Evolutionary conservation across 2,329 filamentous ascomycete species (phyloP), one percentile per base, ranked within the genome.

Genomic region (Myriosclerotinia curreyana): DNA sequence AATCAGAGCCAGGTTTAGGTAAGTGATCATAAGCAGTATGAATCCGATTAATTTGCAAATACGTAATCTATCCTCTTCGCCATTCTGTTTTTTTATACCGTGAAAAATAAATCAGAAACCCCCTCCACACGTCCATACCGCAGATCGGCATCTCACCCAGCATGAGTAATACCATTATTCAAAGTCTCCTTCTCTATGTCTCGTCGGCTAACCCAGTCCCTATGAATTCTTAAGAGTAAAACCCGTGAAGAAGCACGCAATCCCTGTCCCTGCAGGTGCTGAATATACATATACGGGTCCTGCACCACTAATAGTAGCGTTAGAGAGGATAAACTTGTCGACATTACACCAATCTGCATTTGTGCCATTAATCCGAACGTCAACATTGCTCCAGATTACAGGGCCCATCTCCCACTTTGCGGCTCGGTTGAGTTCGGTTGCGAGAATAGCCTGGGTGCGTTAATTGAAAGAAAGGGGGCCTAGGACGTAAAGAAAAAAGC

Each of bases 401-500:
- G 34, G 49, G 0, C 60, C 60, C 34, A 53, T 42, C 3, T 53
- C 49, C 49, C 60, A 62, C 14, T 44, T 40, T 17, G 49, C 60
- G 3, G 22, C 28, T 3, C 49, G 46, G 5, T 44, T 38, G 9
- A 55, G 49, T 44, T 55, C 60, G 5, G 38, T 55, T 44, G 60
- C 31, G 8, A 51, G 49, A 1, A 51, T n/a, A 5, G 49, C 28
- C 49, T 51, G 17, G 6, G 15, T 31, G 28, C 11, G 49, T 51
- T 51, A 34, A 31, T 31, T 31, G 5, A 31, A 31, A 31, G 28
- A 5, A 31, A 31, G 5, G 2, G 28, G 28, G 17, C 15, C 17
- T 44, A 6, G 42, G 42, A 20, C n/a, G 20, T n/a, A 20, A 20
- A 17, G 42, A n/a, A 28, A 31, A 12, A 3, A 42, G 22, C 28